A percentile compares a stretch with the other conserved stretches of the same genome.
Conservation (phyloP, 129 eudicot genomes). For the Centaurea solstitialis region DNA sequence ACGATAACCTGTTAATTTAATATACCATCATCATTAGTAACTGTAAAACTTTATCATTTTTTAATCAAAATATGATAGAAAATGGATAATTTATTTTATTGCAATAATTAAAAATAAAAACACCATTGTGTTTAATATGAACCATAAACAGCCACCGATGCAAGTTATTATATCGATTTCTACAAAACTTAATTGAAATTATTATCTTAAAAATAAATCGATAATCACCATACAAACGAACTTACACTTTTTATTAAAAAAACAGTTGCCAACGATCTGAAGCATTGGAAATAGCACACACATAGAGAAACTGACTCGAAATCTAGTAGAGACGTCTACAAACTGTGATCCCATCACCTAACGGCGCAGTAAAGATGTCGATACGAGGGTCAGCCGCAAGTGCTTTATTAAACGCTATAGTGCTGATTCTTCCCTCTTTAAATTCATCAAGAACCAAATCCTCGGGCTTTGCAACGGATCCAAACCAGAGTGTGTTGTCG, state of each 20-base stretch:
- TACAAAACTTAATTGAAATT: too few species aligned
- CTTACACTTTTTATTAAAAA: not conserved
- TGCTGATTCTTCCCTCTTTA: not conserved
- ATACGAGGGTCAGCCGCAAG: slow-evolving; percentile 53
- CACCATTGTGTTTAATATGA: too few species aligned
- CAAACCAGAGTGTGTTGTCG: slow-evolving; percentile 67
- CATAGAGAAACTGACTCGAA: not conserved
- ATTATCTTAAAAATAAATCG: too few species aligned
- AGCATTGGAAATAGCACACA: not conserved
- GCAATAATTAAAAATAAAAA: too few species aligned
- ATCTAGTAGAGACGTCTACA: slow-evolving; percentile 49
- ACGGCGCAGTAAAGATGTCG: slow-evolving; percentile 28
- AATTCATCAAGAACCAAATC: slow-evolving; percentile 12
- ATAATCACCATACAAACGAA: too few species aligned
- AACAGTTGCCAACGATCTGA: not conserved
- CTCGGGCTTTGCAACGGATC: slow-evolving; percentile 45
- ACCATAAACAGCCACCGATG: too few species aligned
- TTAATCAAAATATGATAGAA: too few species aligned
- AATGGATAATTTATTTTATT: too few species aligned
- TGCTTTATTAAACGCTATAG: slow-evolving; percentile 25
- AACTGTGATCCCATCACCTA: slow-evolving; percentile 58
- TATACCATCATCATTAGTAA: too few species aligned
- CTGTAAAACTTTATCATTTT: too few species aligned
- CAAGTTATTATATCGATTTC: too few species aligned
- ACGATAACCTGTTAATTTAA: too few species aligned